A percentile compares a stretch with the other conserved stretches of the same genome.
phyloP scores from a whole-genome alignment of 2,329 filamentous ascomycete species.

The Sarocladium brachiariae region DNA sequence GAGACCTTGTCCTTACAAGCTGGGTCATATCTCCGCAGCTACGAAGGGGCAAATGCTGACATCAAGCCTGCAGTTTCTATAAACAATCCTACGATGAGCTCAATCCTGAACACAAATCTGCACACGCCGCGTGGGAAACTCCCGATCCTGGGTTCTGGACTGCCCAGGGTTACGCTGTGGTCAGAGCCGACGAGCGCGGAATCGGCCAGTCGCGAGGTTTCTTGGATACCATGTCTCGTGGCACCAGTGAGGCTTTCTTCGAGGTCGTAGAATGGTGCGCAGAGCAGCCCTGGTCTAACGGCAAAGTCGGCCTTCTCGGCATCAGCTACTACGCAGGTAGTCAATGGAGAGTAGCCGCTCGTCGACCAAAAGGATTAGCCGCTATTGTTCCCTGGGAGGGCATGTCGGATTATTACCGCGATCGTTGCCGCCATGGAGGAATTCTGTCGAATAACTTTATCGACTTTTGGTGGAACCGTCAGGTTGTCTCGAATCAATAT shows the following conservation, averaged over 20 bases:
- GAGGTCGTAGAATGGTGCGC: conserved; percentile 9
- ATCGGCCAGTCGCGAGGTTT: conserved; percentile 39
- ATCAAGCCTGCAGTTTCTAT: neutral
- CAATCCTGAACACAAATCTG: conserved; percentile 44
- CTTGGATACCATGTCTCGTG: conserved; percentile 41
- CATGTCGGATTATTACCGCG: conserved; percentile 48
- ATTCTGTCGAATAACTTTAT: conserved; percentile 48
- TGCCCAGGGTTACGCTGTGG: conserved; percentile 43
- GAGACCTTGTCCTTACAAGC: no score
- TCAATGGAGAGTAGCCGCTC: conserved; percentile 41
- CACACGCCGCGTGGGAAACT: conserved; percentile 52
- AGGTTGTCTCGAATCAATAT: conserved; percentile 63
- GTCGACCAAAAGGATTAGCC: conserved; percentile 34
- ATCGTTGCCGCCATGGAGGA: conserved; percentile 54
- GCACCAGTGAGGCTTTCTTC: conserved; percentile 13
- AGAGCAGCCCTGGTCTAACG: conserved; percentile 7
- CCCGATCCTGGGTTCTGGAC: conserved; percentile 53
- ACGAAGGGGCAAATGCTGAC: neutral
- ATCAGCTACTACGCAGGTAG: conserved; percentile 37
- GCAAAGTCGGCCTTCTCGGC: conserved; percentile 19
- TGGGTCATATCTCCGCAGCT: neutral
- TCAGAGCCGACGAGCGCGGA: conserved; percentile 45
- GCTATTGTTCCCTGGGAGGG: conserved; percentile 46
- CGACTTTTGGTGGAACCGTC: conserved; percentile 58
- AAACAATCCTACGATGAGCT: conserved; percentile 38